Conservation (phyloP, 2,329 filamentous ascomycete species). For the Chalaropsis thielavioides region DNA sequence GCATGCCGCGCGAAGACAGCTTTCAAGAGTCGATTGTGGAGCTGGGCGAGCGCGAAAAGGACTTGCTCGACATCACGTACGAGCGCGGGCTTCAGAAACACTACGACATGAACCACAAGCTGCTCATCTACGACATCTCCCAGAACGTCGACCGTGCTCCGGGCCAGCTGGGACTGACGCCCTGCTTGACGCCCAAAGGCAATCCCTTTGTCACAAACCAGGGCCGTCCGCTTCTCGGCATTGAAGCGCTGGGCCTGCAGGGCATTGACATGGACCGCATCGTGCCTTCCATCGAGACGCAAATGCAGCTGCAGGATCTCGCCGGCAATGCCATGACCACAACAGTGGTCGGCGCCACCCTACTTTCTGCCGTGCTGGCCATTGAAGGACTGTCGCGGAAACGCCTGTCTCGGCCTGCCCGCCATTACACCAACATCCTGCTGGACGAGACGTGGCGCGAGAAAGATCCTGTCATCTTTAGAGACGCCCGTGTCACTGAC, state of each 20-base stretch:
- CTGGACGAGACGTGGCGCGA: neutral
- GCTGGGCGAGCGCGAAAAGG: conserved; percentile 46
- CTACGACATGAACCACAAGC: conserved; percentile 33
- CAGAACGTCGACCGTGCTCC: conserved; percentile 55
- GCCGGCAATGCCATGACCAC: conserved; percentile 71
- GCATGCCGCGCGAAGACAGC: conserved; percentile 40
- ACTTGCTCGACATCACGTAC: conserved; percentile 49
- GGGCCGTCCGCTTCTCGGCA: conserved; percentile 45
- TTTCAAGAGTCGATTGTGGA: conserved; percentile 35
- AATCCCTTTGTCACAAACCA: conserved; percentile 45
- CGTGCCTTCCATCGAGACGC: conserved; percentile 47
- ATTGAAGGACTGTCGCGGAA: neutral
- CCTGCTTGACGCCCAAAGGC: conserved; percentile 55
- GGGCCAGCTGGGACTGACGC: conserved; percentile 41
- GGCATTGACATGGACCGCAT: conserved; percentile 51
- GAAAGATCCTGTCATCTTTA: neutral
- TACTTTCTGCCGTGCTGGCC: conserved; percentile 43
- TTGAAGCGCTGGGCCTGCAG: conserved; percentile 51
- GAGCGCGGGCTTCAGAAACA: conserved; percentile 31
- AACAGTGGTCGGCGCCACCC: conserved; percentile 51
- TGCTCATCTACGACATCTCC: conserved; percentile 45
- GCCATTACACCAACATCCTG: conserved; percentile 7
- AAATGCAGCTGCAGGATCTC: conserved; percentile 49
- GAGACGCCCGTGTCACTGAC: neutral
- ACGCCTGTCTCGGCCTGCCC: neutral